These are phyloP conservation scores for Ceratonia siliqua DNA, from an alignment of 306 rosid genomes.

Conservation along the genomic window DNA sequence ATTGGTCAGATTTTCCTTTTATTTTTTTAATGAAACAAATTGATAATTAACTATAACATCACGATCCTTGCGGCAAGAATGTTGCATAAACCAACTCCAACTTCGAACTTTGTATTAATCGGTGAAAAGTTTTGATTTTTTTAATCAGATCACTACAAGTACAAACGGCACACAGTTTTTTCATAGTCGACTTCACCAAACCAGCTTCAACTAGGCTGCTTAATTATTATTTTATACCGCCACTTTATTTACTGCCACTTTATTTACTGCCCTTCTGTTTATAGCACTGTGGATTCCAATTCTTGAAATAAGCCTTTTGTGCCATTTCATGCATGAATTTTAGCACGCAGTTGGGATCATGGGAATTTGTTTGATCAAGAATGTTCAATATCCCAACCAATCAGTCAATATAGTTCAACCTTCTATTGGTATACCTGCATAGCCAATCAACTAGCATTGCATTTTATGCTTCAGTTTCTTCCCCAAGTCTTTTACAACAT, in stretches of 20 bases:
- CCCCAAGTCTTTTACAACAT: neutral
- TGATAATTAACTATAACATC: neutral
- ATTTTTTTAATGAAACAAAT: neutral
- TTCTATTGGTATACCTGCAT: slow-evolving; percentile 27
- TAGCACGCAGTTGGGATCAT: neutral
- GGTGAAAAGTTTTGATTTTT: neutral
- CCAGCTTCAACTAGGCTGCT: slow-evolving; percentile 26
- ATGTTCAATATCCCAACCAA: slow-evolving; percentile 26
- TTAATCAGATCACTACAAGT: neutral
- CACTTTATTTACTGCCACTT: neutral
- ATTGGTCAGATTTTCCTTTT: neutral
- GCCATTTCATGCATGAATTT: neutral
- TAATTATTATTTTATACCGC: neutral
- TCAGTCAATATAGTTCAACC: slow-evolving; percentile 18
- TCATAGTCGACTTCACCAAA: slow-evolving; percentile 33
- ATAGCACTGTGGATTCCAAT: neutral
- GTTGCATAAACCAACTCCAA: neutral
- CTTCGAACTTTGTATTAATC: neutral
- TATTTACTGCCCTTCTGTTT: too few species aligned
- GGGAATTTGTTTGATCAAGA: slow-evolving; percentile 41
- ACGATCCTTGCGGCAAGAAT: neutral
- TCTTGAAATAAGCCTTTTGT: neutral
- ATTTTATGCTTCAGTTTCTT: neutral
- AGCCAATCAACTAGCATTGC: neutral
- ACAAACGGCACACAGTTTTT: neutral